These are phyloP conservation scores for Sicyos baderoa DNA, from an alignment of 306 rosid species.

Conservation along the genomic window DNA sequence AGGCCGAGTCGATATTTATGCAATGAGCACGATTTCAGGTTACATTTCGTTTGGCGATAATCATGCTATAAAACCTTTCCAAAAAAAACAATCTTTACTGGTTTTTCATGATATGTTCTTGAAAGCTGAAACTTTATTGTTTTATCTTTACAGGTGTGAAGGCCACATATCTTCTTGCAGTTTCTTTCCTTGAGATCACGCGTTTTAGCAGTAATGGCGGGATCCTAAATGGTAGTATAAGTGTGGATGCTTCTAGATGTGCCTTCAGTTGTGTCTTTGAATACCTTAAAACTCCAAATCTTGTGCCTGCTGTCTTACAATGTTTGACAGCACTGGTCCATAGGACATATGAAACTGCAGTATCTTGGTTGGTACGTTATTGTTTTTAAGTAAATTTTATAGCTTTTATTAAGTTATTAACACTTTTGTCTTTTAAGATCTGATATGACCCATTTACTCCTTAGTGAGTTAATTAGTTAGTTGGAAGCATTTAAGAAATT, in stretches of 20 bases:
- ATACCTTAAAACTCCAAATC: constrained; percentile 89
- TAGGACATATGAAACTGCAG: constrained; percentile 79
- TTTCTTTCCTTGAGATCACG: constrained; percentile 84
- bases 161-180: constrained; percentile 98
- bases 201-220: constrained; percentile 98
- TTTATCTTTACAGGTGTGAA: constrained; percentile 61
- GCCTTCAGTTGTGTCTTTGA: constrained; percentile 93
- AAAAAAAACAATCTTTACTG: background rate
- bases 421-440: background rate
- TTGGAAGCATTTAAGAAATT: too few relatives aligned
- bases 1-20: constrained; percentile 76
- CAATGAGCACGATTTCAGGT: constrained; percentile 95
- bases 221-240: constrained; percentile 67
- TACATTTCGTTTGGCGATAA: background rate
- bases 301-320: constrained; percentile 89
- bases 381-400: background rate
- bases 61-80: background rate
- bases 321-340: constrained; percentile 85
- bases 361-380: constrained; percentile 72
- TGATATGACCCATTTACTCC: background rate
- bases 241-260: constrained; percentile 57
- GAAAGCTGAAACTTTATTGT: constrained; percentile 13
- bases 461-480: too few relatives aligned
- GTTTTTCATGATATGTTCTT: constrained; percentile 2
- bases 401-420: background rate